Conservation (phyloP, 2,329 filamentous ascomycete species). For the Aspergillus pseudotamarii region DNA sequence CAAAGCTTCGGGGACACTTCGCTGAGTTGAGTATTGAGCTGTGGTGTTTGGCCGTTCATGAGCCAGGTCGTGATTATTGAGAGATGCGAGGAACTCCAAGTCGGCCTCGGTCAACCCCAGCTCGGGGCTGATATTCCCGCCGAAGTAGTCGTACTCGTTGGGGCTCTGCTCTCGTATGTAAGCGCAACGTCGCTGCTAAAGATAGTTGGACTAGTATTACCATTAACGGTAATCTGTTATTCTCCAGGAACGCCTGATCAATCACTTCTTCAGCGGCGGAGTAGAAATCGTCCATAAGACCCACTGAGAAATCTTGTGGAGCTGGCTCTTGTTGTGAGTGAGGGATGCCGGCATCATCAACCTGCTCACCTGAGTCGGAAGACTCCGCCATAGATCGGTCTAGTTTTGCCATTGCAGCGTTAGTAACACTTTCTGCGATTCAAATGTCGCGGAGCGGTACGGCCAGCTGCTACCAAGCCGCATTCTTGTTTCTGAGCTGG, state of each 20-base stretch:
- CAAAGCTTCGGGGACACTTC: background rate
- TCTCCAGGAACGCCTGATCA: background rate
- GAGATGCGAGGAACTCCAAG: background rate
- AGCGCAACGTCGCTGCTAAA: background rate
- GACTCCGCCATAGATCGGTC: background rate
- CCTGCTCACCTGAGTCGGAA: background rate
- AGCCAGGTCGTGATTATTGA: background rate
- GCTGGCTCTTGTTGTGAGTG: background rate
- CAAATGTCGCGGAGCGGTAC: too few relatives aligned
- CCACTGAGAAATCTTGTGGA: background rate
- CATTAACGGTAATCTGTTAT: background rate
- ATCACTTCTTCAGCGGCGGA: background rate
- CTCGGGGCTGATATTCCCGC: background rate
- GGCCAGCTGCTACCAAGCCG: background rate
- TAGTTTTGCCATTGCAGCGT: background rate
- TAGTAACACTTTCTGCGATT: background rate
- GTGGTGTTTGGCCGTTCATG: background rate
- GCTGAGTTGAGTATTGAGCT: background rate
- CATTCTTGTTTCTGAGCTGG: accelerated
- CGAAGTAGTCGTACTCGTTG: background rate
- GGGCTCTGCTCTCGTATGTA: background rate
- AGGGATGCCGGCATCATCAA: background rate
- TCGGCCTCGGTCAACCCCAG: background rate
- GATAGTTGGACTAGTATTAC: background rate
- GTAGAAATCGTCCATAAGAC: background rate